These are phyloP conservation scores for Nicotiana benthamiana DNA, from an alignment of 257 asterid genomes.

Conservation along the genomic window DNA sequence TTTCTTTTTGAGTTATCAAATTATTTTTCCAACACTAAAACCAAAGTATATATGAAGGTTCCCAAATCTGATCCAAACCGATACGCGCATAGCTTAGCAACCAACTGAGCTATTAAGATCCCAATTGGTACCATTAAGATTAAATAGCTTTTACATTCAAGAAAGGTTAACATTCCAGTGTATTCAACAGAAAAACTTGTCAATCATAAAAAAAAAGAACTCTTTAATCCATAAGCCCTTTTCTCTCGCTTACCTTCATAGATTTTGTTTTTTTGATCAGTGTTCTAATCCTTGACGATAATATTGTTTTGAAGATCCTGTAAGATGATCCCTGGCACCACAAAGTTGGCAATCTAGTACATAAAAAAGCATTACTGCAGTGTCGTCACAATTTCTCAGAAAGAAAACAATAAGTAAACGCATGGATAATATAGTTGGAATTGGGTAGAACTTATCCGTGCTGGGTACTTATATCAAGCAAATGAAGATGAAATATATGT, in stretches of 20 bases:
- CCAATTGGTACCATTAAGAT: too few relatives aligned
- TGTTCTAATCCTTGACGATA: conserved; percentile 9
- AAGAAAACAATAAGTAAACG: neutral
- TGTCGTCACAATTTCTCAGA: conserved; percentile 15
- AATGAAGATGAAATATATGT: too few relatives aligned
- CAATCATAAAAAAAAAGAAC: too few relatives aligned
- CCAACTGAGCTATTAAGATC: too few relatives aligned
- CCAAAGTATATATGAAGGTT: too few relatives aligned
- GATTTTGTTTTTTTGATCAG: neutral
- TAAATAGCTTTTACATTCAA: neutral
- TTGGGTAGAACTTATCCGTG: neutral
- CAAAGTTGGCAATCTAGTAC: conserved; percentile 52
- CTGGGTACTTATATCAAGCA: too few relatives aligned
- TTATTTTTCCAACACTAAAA: too few relatives aligned
- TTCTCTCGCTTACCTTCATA: neutral
- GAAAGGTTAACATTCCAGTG: neutral
- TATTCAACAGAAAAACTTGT: neutral
- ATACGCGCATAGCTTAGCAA: too few relatives aligned
- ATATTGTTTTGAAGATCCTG: conserved; percentile 29
- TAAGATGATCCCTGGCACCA: conserved; percentile 33
- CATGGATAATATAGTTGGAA: neutral
- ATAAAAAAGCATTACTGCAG: conserved; percentile 32
- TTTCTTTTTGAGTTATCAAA: too few relatives aligned
- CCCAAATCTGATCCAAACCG: too few relatives aligned
- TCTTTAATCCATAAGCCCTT: neutral